Evolutionary conservation across 1,284 basidiomycete genomes (phyloP).

Genomic region (Rhodotorula sp.): DNA sequence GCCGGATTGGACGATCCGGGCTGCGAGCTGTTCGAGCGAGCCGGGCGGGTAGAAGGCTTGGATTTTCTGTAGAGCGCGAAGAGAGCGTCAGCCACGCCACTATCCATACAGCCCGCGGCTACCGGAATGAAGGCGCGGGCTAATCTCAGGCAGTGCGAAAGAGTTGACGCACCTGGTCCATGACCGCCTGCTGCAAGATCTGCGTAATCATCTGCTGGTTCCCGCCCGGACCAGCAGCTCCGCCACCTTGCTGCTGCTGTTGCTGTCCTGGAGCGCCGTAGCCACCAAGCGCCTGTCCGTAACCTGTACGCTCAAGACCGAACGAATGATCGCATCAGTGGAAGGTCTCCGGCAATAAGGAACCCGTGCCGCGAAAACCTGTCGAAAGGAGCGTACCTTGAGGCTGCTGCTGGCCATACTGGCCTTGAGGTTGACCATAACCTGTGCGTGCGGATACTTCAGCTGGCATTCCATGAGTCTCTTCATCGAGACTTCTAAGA

Average conservation of each 20-base stretch:
- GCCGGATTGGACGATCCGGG: conserved; percentile 50
- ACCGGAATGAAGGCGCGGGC: background rate
- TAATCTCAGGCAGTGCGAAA: conserved; percentile 24
- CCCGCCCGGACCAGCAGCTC: conserved; percentile 15
- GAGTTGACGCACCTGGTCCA: conserved; percentile 42
- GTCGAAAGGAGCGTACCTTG: background rate
- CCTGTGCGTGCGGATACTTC: too few species aligned
- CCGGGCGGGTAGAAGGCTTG: conserved; percentile 40
- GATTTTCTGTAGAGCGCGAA: conserved; percentile 1
- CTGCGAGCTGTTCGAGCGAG: conserved; percentile 51
- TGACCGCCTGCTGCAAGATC: conserved; percentile 11
- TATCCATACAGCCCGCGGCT: background rate
- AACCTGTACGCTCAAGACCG: background rate
- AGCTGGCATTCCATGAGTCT: too few species aligned
- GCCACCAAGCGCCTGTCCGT: conserved; percentile 2
- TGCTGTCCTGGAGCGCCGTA: conserved; percentile 8
- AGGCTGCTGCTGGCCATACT: conserved; percentile 9
- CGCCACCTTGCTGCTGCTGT: conserved; percentile 21
- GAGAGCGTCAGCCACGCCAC: too few species aligned
- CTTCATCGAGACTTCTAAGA: too few species aligned
- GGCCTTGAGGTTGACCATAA: background rate
- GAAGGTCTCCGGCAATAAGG: too few species aligned
- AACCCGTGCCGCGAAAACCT: background rate
- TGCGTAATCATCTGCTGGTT: conserved; percentile 19
- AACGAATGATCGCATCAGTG: background rate